Evolutionary conservation across 208 protist species (phyloP), one percentile per base, ranked within the genome.

Genomic region (Blastocrithidia nonstop): DNA sequence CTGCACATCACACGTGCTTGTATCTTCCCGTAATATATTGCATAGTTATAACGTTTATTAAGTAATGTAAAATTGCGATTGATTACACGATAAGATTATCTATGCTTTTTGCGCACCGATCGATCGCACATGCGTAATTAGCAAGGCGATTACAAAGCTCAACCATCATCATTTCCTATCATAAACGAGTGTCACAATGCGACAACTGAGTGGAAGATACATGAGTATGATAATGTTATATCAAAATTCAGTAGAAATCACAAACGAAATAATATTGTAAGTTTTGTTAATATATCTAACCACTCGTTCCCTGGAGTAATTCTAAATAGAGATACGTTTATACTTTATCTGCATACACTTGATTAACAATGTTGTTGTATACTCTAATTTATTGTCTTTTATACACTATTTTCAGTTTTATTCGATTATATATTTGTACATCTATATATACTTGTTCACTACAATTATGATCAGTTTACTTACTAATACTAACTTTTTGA

Each of bases 241-340:
- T 24, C 27, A 8, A 31, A 7, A 17, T 28, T 63, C 0, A 1
- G 17, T 15, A 1, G 25, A 6, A 13, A 11, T 22, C 50, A 49
- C 17, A 22, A 23, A 17, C 6, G 20, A 0, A 74, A 69, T 24
- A 75, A 70, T 37, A 27, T 70, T 2, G 46, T 65, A 4, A 64
- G 51, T 23, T 55, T 75, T 23, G 61, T 75, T 16, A 75, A 75
- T 32, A 58, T 55, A 26, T 29, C 24, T 16, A 66, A 70, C 36
- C 32, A 4, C 2, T 23, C 16, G 15, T 50, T 63, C 24, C 57
- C 61, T 19, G 67, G 55, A 2, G 42, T 36, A 23, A 26, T 75
- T 29, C 11, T 69, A 1, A 26, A 57, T 24, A 16, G 57, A 50
- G 19, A 57, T 4, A 27, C 31, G 9, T 62, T 71, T 7, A 21